Evolutionary conservation across 805 yeast species (phyloP).

Genomic region (Metschnikowia sp.): DNA sequence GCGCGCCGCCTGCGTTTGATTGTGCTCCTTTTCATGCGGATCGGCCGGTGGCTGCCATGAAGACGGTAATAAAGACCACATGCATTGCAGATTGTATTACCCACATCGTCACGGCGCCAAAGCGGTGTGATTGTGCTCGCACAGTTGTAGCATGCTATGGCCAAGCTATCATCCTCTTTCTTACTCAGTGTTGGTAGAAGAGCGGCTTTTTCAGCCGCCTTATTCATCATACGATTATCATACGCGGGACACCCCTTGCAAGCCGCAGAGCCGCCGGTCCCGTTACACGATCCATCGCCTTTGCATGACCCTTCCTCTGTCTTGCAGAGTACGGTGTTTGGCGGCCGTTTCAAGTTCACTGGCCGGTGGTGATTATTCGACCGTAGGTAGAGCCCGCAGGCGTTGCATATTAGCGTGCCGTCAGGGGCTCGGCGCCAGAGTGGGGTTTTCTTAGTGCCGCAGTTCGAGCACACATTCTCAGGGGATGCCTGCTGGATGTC

Average conservation of each 20-base stretch:
- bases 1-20: constrained; percentile 70
- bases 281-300: constrained; percentile 80
- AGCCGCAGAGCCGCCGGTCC: constrained; percentile 79
- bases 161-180: constrained; percentile 40
- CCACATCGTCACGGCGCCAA: constrained; percentile 80
- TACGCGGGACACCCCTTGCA: constrained; percentile 83
- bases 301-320: constrained; percentile 58
- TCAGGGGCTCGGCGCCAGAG: constrained; percentile 58
- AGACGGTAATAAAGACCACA: constrained; percentile 76
- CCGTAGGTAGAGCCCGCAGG: constrained; percentile 57
- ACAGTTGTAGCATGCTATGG: constrained; percentile 80
- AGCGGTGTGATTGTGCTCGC: constrained; percentile 82
- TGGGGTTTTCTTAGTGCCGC: constrained; percentile 56
- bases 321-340: constrained; percentile 44
- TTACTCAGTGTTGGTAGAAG: constrained; percentile 9
- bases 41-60: constrained; percentile 77
- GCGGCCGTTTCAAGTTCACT: constrained; percentile 57
- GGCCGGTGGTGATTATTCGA: constrained; percentile 66
- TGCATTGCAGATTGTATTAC: constrained; percentile 84
- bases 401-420: constrained; percentile 55
- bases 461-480: constrained; percentile 42
- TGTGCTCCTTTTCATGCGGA: constrained; percentile 65
- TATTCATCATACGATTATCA: constrained; percentile 57
- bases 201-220: constrained; percentile 8
- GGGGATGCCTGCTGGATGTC: neutral